A percentile compares a stretch with the other conserved stretches of the same genome.
These are phyloP conservation scores for Microsporum ferrugineum DNA, from an alignment of 2,329 filamentous ascomycete species.

Conservation along the genomic window DNA sequence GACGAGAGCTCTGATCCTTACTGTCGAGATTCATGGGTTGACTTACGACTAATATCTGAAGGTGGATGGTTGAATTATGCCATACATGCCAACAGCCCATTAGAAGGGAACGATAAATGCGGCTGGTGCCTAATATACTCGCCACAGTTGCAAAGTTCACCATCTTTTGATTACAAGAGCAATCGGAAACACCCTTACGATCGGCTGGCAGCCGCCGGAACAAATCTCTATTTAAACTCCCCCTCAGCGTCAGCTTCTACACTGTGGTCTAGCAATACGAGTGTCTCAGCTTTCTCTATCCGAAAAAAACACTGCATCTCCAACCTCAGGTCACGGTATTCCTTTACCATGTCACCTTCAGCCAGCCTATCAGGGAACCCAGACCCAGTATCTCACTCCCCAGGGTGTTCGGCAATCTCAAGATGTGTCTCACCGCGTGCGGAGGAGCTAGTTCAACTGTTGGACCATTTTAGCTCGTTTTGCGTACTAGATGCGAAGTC, in stretches of 20 bases:
- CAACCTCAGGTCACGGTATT: neutral
- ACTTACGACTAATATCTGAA: neutral
- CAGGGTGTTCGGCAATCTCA: neutral
- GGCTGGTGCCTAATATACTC: neutral
- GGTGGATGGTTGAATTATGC: neutral
- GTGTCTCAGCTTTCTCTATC: neutral
- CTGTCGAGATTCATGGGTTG: neutral
- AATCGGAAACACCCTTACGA: neutral
- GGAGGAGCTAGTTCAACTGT: neutral
- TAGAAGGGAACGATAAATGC: neutral
- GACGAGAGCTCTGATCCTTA: neutral
- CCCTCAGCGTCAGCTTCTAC: neutral
- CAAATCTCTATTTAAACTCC: neutral
- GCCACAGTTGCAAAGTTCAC: neutral
- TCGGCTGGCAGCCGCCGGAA: neutral
- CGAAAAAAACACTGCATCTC: neutral
- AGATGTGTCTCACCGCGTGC: neutral
- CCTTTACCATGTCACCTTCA: neutral
- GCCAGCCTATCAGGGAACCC: neutral
- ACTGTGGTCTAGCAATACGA: neutral
- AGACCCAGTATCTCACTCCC: neutral
- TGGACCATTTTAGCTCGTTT: slow-evolving; percentile 22
- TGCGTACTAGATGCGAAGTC: slow-evolving; percentile 18
- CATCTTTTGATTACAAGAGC: neutral
- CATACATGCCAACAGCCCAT: neutral